These are phyloP conservation scores for Talinum fruticosum DNA, from an alignment of 148 eudicot genomes.

Conservation along the genomic window DNA sequence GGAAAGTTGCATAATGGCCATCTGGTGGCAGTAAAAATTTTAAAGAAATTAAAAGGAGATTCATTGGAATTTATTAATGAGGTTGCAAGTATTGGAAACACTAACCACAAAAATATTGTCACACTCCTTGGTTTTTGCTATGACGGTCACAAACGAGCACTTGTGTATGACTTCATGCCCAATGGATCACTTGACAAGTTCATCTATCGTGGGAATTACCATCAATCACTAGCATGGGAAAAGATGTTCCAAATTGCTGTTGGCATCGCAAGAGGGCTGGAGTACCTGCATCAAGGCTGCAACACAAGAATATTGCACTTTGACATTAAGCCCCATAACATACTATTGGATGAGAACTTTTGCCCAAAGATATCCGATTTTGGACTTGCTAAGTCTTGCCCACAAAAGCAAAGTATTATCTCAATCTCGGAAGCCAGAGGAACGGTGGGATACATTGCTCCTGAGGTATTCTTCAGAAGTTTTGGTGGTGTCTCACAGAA, in stretches of 20 bases:
- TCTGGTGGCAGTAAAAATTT: not conserved
- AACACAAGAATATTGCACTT: constrained; percentile 23
- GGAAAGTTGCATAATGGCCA: not conserved
- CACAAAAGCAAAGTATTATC: not conserved
- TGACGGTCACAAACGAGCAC: not conserved
- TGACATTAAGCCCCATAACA: constrained; percentile 29
- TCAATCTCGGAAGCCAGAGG: not conserved
- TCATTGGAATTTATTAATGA: not conserved
- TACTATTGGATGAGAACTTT: not conserved
- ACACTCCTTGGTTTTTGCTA: not conserved
- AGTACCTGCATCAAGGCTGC: constrained; percentile 16
- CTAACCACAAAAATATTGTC: constrained; percentile 1
- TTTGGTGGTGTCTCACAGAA: constrained; percentile 1
- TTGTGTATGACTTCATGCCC: constrained; percentile 13
- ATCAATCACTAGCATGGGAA: constrained; percentile 10
- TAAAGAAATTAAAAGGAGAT: constrained; percentile 6
- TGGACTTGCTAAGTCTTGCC: not conserved
- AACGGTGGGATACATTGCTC: constrained; percentile 13
- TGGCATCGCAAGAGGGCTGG: constrained; percentile 2
- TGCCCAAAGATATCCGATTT: not conserved
- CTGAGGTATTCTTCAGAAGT: not conserved
- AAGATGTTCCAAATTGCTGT: not conserved
- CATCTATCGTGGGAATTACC: not conserved
- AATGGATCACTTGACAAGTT: constrained; percentile 11
- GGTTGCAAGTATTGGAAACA: not conserved